phyloP scores from a whole-genome alignment of 768 basidiomycete species.

The Amanita jacksonii region DNA sequence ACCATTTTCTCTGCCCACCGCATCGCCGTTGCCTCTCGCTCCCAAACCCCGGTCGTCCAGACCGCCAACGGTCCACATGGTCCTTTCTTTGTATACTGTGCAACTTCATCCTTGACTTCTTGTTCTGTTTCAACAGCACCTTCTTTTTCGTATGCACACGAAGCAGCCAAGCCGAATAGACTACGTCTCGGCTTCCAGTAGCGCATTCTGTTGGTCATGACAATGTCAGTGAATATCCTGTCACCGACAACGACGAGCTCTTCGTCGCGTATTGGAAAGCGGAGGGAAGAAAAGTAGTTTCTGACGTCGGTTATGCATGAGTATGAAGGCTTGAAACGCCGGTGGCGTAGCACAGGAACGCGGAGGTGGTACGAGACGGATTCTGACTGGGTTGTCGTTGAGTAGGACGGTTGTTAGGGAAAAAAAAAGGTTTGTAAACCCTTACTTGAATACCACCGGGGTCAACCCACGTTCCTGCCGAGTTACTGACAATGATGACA shows the following conservation, averaged over 20 bases:
- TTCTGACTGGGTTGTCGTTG: conserved; percentile 55
- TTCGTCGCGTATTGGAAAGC: conserved; percentile 43
- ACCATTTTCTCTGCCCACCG: conserved; percentile 49
- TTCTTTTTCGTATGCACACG: conserved; percentile 18
- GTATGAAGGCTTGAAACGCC: conserved; percentile 69
- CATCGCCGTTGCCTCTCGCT: conserved; percentile 51
- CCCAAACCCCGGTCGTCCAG: conserved; percentile 67
- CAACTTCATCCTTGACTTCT: conserved; percentile 10
- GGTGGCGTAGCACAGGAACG: conserved; percentile 77
- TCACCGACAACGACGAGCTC: conserved; percentile 85
- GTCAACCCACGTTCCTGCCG: conserved; percentile 76
- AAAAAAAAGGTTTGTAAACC: conserved; percentile 15
- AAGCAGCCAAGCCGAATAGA: conserved; percentile 3
- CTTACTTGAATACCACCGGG: conserved; percentile 73
- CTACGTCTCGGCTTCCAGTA: conserved; percentile 11
- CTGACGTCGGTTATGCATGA: conserved; percentile 65
- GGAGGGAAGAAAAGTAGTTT: conserved; percentile 61
- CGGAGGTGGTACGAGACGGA: conserved; percentile 69
- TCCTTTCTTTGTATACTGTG: conserved; percentile 6
- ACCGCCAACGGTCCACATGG: conserved; percentile 48
- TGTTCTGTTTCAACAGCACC: conserved; percentile 20
- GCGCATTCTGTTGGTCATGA: conserved; percentile 73
- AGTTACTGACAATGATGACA: conserved; percentile 90
- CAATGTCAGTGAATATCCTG: conserved; percentile 84
- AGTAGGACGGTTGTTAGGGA: conserved; percentile 1